Evolutionary conservation across 2,329 filamentous ascomycete genomes (phyloP).

Genomic region (Ceratocystis papillata): DNA sequence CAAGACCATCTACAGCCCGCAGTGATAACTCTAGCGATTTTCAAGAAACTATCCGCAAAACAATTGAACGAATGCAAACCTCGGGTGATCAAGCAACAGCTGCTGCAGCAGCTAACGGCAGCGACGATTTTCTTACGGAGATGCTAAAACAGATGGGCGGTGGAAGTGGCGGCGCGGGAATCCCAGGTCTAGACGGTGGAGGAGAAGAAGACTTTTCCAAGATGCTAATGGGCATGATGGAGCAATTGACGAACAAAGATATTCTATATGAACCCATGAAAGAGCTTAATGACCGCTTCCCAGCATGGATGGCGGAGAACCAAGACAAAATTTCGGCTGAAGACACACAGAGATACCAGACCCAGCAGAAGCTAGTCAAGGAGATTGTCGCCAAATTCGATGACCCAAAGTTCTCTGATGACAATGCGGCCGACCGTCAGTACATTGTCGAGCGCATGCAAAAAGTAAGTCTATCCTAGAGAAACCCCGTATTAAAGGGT

Average conservation of each 20-base stretch:
- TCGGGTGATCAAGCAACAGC: constrained; percentile 79
- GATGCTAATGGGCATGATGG: constrained; percentile 97
- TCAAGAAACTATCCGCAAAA: constrained; percentile 82
- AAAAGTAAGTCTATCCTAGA: constrained; percentile 51
- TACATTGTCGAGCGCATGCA: constrained; percentile 98
- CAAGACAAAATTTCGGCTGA: constrained; percentile 52
- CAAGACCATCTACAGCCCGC: constrained; percentile 32
- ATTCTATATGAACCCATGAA: constrained; percentile 99
- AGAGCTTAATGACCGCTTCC: constrained; percentile 87
- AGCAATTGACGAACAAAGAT: constrained; percentile 95
- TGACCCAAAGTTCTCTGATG: constrained; percentile 66
- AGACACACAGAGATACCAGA: constrained; percentile 68
- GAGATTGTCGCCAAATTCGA: constrained; percentile 91
- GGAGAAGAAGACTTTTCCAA: constrained; percentile 82
- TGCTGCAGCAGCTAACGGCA: constrained; percentile 55
- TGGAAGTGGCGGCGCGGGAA: constrained; percentile 41
- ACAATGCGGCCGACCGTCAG: constrained; percentile 68
- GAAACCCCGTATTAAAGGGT: neutral
- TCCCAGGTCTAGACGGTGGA: constrained; percentile 32
- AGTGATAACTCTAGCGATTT: constrained; percentile 53
- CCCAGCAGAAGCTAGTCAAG: constrained; percentile 65
- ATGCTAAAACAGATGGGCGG: constrained; percentile 81
- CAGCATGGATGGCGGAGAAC: constrained; percentile 76
- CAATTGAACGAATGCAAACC: constrained; percentile 91
- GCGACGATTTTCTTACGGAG: constrained; percentile 74